Conservation (phyloP, 805 yeast species). For the Myxozyma vanderwaltii region DNA sequence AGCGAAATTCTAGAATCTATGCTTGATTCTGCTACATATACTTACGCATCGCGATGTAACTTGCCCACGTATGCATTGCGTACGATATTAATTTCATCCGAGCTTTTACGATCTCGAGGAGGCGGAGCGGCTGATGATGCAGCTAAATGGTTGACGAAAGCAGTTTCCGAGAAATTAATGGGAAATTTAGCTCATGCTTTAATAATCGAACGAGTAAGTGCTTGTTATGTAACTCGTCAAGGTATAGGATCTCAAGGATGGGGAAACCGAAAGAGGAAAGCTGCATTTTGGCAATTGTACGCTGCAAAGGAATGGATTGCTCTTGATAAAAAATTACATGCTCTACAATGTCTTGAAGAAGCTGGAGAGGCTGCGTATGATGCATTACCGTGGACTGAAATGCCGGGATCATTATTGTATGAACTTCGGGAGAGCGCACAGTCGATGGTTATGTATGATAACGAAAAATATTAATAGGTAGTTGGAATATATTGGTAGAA, state of each 20-base stretch:
- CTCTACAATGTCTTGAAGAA: conserved; percentile 39
- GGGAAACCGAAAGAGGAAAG: conserved; percentile 64
- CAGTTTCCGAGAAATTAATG: conserved; percentile 45
- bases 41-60: conserved; percentile 71
- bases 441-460: conserved; percentile 33
- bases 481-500: neutral
- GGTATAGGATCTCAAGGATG: conserved; percentile 28
- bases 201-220: conserved; percentile 56
- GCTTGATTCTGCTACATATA: conserved; percentile 71
- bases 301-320: conserved; percentile 73
- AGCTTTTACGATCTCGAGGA: conserved; percentile 56
- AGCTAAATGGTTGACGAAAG: conserved; percentile 51
- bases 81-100: conserved; percentile 66
- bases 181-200: conserved; percentile 52
- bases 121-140: conserved; percentile 50
- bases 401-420: conserved; percentile 22
- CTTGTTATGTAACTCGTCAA: conserved; percentile 49
- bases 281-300: conserved; percentile 73
- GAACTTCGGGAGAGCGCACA: conserved; percentile 28
- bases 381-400: conserved; percentile 29
- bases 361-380: conserved; percentile 42
- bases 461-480: neutral
- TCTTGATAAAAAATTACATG: conserved; percentile 38
- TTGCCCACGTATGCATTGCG: conserved; percentile 71
- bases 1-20: conserved; percentile 59